These are phyloP conservation scores for Backusella sp. DNA, from an alignment of 192 early-diverging fungal species.

Conservation along the genomic window DNA sequence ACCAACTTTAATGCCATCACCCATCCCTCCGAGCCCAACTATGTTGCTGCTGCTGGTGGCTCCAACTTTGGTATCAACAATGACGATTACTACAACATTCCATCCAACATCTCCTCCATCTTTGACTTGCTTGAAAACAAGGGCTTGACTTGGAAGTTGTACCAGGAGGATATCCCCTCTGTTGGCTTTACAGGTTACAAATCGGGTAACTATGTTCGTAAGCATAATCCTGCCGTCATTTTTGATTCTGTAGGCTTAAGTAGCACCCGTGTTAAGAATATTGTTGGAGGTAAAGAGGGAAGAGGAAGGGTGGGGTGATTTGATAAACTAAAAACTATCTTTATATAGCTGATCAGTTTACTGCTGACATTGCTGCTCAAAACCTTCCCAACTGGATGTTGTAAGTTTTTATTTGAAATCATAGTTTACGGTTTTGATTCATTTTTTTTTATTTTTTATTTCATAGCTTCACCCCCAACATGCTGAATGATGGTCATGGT, in stretches of 20 bases:
- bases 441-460: not conserved
- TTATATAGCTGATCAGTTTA: not conserved
- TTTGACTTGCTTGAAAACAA: conserved; percentile 29
- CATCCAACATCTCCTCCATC: conserved; percentile 36
- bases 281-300: not conserved
- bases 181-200: conserved; percentile 25
- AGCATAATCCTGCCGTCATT: conserved; percentile 31
- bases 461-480: conserved; percentile 49
- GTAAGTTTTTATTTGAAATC: conserved; percentile 5
- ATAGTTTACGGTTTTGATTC: not conserved
- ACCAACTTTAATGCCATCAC: conserved; percentile 20
- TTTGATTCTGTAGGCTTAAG: conserved; percentile 25
- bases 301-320: too few species aligned
- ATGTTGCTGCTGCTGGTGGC: conserved; percentile 60
- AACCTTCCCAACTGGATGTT: conserved; percentile 28
- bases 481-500: conserved; percentile 51
- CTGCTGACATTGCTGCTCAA: conserved; percentile 11
- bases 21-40: conserved; percentile 76
- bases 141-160: conserved; percentile 30
- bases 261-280: conserved; percentile 9
- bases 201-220: conserved; percentile 26
- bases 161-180: conserved; percentile 29
- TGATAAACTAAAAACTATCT: not conserved
- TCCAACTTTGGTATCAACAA: conserved; percentile 42
- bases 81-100: conserved; percentile 46